phyloP scores from a whole-genome alignment of 192 early-diverging fungal genomes.

The Coemansia sp. region DNA sequence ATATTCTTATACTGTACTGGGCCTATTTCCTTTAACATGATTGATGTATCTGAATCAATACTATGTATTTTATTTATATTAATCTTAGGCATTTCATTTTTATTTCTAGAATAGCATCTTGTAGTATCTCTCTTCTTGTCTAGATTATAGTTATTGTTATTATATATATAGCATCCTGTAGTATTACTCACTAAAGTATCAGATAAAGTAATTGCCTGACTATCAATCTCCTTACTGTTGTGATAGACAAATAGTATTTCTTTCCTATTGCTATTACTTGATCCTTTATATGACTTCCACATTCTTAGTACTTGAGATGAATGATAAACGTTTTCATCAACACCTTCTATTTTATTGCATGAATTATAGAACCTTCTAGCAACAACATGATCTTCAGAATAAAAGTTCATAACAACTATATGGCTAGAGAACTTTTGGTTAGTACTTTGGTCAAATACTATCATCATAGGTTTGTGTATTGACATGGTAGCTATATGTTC shows the following conservation, averaged over 20 bases:
- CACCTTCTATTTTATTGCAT: background rate
- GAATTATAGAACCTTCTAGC: background rate
- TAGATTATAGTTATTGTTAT: background rate
- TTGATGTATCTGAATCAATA: no score
- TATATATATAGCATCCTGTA: background rate
- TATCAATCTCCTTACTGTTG: no score
- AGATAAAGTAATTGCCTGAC: no score
- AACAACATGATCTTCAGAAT: background rate
- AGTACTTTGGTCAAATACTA: background rate
- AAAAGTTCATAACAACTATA: background rate
- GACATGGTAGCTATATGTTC: no score
- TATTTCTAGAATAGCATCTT: background rate
- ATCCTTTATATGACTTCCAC: background rate
- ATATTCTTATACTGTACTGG: no score
- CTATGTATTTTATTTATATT: background rate
- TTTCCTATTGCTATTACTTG: background rate
- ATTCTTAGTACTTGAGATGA: background rate
- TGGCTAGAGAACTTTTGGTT: background rate
- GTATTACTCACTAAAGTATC: background rate
- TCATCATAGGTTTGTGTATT: background rate
- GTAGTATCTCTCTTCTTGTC: no score
- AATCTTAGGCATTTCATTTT: background rate
- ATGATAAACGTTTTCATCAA: background rate
- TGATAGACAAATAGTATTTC: no score
- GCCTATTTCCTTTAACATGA: no score